Conservation (phyloP, 2,329 filamentous ascomycete species). For the Aureobasidium sp. region DNA sequence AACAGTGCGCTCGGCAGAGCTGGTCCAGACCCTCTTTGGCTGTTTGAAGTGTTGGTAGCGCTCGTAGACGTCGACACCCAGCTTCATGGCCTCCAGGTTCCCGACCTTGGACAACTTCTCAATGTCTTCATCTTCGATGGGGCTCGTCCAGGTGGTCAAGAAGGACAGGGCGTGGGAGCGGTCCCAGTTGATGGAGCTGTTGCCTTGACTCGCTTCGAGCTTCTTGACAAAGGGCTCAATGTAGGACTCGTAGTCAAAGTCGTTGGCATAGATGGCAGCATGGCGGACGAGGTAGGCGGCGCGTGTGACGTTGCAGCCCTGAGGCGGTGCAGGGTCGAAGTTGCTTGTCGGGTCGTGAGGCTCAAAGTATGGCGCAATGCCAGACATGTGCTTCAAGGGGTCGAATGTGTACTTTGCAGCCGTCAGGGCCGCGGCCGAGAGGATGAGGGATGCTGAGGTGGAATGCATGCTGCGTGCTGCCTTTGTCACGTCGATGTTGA, state of each 20-base stretch:
- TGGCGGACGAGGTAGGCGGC: slow-evolving; percentile 45
- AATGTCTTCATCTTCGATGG: slow-evolving; percentile 49
- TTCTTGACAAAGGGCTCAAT: slow-evolving; percentile 50
- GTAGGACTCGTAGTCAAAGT: slow-evolving; percentile 47
- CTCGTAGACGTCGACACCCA: slow-evolving; percentile 53
- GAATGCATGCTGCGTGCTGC: slow-evolving; percentile 1
- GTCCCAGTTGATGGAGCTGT: slow-evolving; percentile 53
- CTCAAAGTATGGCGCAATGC: slow-evolving; percentile 46
- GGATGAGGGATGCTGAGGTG: slow-evolving; percentile 4
- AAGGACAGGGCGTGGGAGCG: slow-evolving; percentile 51
- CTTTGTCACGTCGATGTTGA: background rate
- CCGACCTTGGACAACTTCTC: slow-evolving; percentile 57
- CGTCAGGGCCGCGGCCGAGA: slow-evolving; percentile 11
- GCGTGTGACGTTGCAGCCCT: slow-evolving; percentile 45
- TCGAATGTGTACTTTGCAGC: slow-evolving; percentile 36
- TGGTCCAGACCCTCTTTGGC: slow-evolving; percentile 54
- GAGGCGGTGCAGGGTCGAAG: slow-evolving; percentile 41
- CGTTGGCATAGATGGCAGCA: slow-evolving; percentile 47
- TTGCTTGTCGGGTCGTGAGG: slow-evolving; percentile 35
- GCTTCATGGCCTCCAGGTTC: slow-evolving; percentile 52
- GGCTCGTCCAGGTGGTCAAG: slow-evolving; percentile 49
- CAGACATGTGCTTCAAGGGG: slow-evolving; percentile 43
- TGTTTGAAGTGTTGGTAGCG: slow-evolving; percentile 50
- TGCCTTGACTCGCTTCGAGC: slow-evolving; percentile 36
- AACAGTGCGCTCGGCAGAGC: slow-evolving; percentile 55